phyloP scores from a whole-genome alignment of 495 filamentous ascomycete genomes.

The Rhizodiscina lignyota region DNA sequence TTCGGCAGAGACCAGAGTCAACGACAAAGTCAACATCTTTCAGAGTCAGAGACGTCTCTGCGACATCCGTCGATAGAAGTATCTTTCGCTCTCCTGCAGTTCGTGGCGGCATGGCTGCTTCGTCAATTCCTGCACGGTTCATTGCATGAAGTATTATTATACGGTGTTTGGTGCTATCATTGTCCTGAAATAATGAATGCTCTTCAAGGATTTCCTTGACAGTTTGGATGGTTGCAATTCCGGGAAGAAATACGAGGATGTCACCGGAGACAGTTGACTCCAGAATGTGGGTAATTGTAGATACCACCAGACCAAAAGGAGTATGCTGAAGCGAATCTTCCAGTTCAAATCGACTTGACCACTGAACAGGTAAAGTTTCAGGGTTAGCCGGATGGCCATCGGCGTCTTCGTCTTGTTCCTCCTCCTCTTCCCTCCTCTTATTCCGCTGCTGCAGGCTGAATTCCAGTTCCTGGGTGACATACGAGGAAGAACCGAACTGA shows the following conservation, averaged over 20 bases:
- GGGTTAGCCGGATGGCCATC: background rate
- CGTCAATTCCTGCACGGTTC: constrained; percentile 27
- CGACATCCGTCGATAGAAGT: constrained; percentile 42
- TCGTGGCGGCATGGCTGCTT: constrained; percentile 26
- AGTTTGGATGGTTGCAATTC: constrained; percentile 31
- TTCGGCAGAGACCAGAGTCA: constrained; percentile 36
- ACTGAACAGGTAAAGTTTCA: background rate
- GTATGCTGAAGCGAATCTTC: constrained; percentile 26
- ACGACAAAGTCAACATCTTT: constrained; percentile 41
- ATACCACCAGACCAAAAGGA: constrained; percentile 29
- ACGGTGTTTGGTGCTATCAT: constrained; percentile 28
- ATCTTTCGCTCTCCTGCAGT: constrained; percentile 33
- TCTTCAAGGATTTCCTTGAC: constrained; percentile 20
- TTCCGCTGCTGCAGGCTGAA: too few relatives aligned
- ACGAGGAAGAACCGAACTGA: too few relatives aligned
- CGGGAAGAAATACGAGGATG: constrained; percentile 42
- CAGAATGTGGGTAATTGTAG: constrained; percentile 33
- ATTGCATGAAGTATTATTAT: constrained; percentile 36
- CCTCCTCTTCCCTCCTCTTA: constrained; percentile 8
- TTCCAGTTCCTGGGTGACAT: too few relatives aligned
- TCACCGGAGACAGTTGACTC: constrained; percentile 31
- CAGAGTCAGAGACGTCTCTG: constrained; percentile 44
- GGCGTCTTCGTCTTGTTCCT: constrained; percentile 2
- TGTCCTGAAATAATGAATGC: constrained; percentile 18
- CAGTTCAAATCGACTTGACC: constrained; percentile 6